Conservation (phyloP, 139 green algal species). For the Tetradesmus obliquus region DNA sequence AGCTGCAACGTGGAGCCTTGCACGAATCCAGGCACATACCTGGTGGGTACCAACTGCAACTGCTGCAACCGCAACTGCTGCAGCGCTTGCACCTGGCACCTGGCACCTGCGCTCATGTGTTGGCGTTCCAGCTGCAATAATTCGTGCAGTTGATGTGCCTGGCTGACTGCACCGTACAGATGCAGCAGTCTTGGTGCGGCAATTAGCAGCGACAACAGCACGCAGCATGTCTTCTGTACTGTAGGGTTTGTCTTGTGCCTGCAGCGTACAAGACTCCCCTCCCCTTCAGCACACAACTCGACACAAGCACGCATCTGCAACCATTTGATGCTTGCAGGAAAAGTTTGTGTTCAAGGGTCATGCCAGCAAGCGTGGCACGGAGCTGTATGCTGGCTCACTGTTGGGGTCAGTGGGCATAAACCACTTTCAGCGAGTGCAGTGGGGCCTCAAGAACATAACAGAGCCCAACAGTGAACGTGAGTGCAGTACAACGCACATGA, state of each 20-base stretch:
- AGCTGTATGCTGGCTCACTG: not conserved
- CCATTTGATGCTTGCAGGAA: not conserved
- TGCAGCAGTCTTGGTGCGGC: no score
- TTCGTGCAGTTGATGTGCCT: no score
- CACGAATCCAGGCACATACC: conserved; percentile 25
- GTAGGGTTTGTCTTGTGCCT: not conserved
- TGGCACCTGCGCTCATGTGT: no score
- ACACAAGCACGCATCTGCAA: not conserved
- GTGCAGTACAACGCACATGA: not conserved
- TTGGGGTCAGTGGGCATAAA: not conserved
- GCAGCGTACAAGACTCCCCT: no score
- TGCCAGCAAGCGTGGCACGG: conserved; percentile 4
- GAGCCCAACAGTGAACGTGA: not conserved
- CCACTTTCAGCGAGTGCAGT: not conserved
- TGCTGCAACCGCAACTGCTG: not conserved
- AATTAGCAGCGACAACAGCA: no score
- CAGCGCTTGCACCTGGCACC: not conserved
- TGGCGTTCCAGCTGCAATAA: no score
- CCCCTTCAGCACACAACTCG: no score
- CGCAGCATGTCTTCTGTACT: not conserved
- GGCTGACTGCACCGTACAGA: no score
- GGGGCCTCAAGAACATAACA: not conserved
- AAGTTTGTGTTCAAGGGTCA: not conserved
- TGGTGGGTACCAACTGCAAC: conserved; percentile 30
- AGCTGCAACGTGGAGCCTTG: conserved; percentile 52